phyloP scores from a whole-genome alignment of 1,139 yeast genomes.

The Citeromyces hawaiiensis region DNA sequence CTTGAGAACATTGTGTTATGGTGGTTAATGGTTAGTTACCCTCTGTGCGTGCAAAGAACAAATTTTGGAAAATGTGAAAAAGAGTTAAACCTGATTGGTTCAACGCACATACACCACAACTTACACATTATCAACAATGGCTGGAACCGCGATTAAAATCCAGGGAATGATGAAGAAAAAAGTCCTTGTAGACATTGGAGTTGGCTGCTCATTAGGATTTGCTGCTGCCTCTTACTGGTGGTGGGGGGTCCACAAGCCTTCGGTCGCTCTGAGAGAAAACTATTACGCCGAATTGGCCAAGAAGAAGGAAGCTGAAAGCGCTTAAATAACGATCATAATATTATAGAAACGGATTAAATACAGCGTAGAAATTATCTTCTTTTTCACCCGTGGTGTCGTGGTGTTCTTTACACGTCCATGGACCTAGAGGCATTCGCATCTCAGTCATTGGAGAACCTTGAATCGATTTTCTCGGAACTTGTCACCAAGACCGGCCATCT shows the following conservation, averaged over 20 bases:
- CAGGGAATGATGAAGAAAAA: conserved; percentile 68
- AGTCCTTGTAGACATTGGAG: conserved; percentile 65
- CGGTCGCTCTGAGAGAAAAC: conserved; percentile 67
- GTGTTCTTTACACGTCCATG: neutral
- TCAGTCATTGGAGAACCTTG: conserved; percentile 1
- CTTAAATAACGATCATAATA: conserved; percentile 2
- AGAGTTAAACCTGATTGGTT: conserved; percentile 1
- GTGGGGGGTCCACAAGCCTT: conserved; percentile 65
- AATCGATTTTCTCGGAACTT: neutral
- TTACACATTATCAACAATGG: conserved; percentile 31
- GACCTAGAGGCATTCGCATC: conserved; percentile 1
- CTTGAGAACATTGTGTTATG: conserved; percentile 19
- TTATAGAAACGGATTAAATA: neutral
- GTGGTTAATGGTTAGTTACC: conserved; percentile 1
- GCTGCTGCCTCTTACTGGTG: conserved; percentile 52
- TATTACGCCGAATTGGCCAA: conserved; percentile 68
- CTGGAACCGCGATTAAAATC: conserved; percentile 59
- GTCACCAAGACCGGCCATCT: conserved; percentile 16
- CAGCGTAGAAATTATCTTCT: neutral
- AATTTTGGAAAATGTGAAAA: neutral
- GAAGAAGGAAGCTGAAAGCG: conserved; percentile 61
- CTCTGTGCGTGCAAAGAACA: neutral
- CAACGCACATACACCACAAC: conserved; percentile 1
- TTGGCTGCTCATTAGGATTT: conserved; percentile 39
- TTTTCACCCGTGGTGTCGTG: neutral